These are phyloP conservation scores for Sindora glabra DNA, from an alignment of 306 rosid species.

Conservation along the genomic window DNA sequence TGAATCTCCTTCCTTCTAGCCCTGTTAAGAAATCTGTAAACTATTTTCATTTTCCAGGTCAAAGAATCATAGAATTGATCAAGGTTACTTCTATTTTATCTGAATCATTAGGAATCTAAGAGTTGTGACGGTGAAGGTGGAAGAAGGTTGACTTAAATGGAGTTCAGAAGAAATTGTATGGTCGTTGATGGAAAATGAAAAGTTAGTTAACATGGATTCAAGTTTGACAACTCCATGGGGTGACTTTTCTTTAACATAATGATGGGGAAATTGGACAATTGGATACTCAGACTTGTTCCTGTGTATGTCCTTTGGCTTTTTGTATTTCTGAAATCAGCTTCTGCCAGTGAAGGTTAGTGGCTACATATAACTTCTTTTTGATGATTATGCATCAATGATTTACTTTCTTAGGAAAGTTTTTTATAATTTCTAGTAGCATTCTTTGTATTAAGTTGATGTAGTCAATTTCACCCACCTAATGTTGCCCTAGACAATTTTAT, in stretches of 20 bases:
- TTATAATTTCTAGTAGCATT: neutral
- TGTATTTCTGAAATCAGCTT: conserved; percentile 40
- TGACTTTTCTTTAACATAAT: conserved; percentile 31
- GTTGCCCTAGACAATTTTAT: no score
- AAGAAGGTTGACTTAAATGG: conserved; percentile 9
- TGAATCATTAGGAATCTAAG: conserved; percentile 4
- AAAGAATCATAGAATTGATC: neutral
- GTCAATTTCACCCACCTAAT: no score
- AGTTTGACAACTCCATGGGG: conserved; percentile 49
- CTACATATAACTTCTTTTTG: neutral
- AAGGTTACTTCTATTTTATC: conserved; percentile 11
- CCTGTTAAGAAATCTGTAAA: conserved; percentile 19
- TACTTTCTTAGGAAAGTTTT: conserved; percentile 1
- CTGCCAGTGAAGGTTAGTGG: conserved; percentile 74
- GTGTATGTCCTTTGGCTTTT: conserved; percentile 33
- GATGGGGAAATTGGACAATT: conserved; percentile 44
- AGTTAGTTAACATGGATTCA: no score
- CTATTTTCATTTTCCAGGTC: conserved; percentile 5
- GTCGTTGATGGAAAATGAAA: conserved; percentile 21
- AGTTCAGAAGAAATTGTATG: conserved; percentile 17
- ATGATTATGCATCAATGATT: neutral
- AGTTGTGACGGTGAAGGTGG: conserved; percentile 16
- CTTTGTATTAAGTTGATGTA: neutral
- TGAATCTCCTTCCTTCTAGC: conserved; percentile 11
- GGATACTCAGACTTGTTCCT: no score